Conservation (phyloP, 2,329 filamentous ascomycete genomes). For the Colletotrichum musae region DNA sequence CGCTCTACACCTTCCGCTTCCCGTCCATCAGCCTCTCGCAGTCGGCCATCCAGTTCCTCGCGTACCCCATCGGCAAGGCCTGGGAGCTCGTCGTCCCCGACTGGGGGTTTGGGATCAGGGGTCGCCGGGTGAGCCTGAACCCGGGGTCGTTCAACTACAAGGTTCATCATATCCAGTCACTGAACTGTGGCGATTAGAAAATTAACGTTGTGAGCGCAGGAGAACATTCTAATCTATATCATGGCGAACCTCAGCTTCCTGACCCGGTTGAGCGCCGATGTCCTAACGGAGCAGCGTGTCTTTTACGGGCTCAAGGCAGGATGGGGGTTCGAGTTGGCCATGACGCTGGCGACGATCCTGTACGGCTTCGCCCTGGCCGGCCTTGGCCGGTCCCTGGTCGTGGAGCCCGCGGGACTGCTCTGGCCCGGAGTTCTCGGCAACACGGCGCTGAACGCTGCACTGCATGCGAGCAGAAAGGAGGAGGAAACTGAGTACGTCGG, state of each 20-base stretch:
- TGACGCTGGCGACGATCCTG: constrained; percentile 58
- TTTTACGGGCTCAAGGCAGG: constrained; percentile 60
- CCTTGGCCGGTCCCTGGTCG: constrained; percentile 58
- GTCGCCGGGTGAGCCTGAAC: constrained; percentile 52
- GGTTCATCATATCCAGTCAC: constrained; percentile 18
- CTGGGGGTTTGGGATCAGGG: constrained; percentile 47
- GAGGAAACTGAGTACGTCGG: constrained; percentile 29
- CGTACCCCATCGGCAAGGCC: constrained; percentile 59
- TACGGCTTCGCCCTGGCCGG: constrained; percentile 66
- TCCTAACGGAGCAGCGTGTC: constrained; percentile 53
- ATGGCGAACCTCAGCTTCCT: constrained; percentile 61
- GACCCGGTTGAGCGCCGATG: constrained; percentile 52
- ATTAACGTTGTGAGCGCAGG: constrained; percentile 30
- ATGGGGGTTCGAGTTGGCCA: constrained; percentile 60
- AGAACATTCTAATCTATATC: constrained; percentile 60
- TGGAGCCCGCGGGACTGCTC: constrained; percentile 63
- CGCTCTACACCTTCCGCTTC: constrained; percentile 56
- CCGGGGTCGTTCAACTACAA: constrained; percentile 56
- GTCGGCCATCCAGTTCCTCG: constrained; percentile 57
- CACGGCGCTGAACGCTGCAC: constrained; percentile 58
- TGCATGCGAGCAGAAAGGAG: constrained; percentile 55
- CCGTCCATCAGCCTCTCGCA: constrained; percentile 51
- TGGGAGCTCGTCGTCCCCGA: constrained; percentile 51
- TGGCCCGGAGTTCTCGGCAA: constrained; percentile 68
- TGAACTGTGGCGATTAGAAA: no score